Percentiles rank a stretch among this genome's conserved stretches.
phyloP scores from a whole-genome alignment of 225 moss, liverwort and hornwort species.

The Anthoceros angustus region DNA sequence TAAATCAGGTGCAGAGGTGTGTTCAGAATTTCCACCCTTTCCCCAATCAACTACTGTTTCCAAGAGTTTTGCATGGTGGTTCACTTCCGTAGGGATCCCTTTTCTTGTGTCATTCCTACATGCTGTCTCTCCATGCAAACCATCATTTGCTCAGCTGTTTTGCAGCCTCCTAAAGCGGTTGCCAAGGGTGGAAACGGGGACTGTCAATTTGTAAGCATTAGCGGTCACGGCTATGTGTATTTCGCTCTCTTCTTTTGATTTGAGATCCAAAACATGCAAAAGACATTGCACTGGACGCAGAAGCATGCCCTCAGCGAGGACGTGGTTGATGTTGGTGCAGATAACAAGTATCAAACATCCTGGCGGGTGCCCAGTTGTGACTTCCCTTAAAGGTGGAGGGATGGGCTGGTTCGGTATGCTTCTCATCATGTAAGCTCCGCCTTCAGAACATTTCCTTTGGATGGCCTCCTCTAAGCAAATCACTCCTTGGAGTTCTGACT shows the following conservation, averaged over 20 bases:
- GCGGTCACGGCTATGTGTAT: too few species aligned
- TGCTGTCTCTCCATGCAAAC: neutral
- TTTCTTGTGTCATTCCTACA: neutral
- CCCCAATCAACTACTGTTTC: neutral
- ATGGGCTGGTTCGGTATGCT: slow-evolving; percentile 88
- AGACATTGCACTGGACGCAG: neutral
- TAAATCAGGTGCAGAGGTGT: slow-evolving; percentile 35
- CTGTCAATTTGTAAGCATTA: too few species aligned
- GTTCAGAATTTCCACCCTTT: neutral
- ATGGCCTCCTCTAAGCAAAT: slow-evolving; percentile 5
- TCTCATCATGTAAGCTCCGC: slow-evolving; percentile 56
- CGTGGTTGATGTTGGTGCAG: slow-evolving; percentile 17
- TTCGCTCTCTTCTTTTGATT: neutral
- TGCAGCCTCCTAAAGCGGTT: too few species aligned
- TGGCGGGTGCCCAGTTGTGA: slow-evolving; percentile 79
- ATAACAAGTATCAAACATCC: slow-evolving; percentile 49
- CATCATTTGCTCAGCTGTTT: too few species aligned
- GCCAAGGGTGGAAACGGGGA: too few species aligned
- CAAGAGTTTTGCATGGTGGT: neutral
- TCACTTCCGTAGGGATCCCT: neutral
- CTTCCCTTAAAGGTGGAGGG: slow-evolving; percentile 53
- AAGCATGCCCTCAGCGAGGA: neutral
- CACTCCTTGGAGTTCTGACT: neutral
- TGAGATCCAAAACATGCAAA: neutral
- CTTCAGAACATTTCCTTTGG: neutral